phyloP scores from a whole-genome alignment of 345 rosid genomes.

The Populus alba region DNA sequence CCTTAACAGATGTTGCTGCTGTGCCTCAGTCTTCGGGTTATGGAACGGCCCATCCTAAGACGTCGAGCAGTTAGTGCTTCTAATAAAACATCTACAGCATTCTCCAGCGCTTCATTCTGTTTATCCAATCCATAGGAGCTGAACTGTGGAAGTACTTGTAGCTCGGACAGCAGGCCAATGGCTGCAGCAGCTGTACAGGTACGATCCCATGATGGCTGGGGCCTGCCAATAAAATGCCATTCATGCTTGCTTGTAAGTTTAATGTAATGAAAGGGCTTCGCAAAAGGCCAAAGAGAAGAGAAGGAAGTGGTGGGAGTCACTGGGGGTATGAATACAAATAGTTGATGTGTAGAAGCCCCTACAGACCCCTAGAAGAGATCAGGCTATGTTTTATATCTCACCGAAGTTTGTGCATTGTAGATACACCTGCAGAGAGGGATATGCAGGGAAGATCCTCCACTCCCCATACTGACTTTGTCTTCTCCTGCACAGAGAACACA shows the following conservation, averaged over 20 bases:
- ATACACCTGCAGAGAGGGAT: constrained; percentile 70
- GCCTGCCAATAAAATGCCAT: constrained; percentile 43
- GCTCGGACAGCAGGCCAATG: constrained; percentile 64
- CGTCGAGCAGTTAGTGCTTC: constrained; percentile 76
- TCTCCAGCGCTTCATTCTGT: constrained; percentile 66
- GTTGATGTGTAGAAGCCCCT: not conserved
- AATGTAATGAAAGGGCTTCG: not conserved
- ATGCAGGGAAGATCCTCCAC: constrained; percentile 72
- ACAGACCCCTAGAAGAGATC: not conserved
- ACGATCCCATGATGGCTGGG: constrained; percentile 97
- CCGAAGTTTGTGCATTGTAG: constrained; percentile 96
- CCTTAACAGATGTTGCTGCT: constrained; percentile 40
- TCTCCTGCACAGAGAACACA: constrained; percentile 47
- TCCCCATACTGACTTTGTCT: constrained; percentile 67
- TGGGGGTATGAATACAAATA: not conserved
- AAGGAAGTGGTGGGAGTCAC: not conserved
- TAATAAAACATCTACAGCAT: constrained; percentile 55
- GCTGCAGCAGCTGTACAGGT: constrained; percentile 97
- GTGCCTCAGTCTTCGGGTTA: constrained; percentile 67
- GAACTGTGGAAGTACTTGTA: constrained; percentile 58
- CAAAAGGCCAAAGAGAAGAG: not conserved
- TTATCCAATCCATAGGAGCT: constrained; percentile 49
- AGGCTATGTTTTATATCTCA: constrained; percentile 24
- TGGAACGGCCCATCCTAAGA: constrained; percentile 91
- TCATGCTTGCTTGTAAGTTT: not conserved